Conservation (phyloP, 352 stramenopile species). For the Lagenidium giganteum region DNA sequence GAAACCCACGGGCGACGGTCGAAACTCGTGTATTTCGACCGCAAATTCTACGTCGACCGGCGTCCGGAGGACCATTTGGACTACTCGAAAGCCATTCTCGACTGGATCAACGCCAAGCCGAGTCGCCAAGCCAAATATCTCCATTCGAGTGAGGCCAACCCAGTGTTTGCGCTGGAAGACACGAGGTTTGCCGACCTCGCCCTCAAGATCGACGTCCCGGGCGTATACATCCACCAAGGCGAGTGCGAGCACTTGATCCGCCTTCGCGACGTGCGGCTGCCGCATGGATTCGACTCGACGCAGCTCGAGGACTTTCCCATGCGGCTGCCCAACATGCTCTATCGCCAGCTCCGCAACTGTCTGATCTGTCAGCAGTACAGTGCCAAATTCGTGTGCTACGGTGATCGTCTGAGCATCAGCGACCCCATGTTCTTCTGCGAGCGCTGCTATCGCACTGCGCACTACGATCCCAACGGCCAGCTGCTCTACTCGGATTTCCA, state of each 20-base stretch:
- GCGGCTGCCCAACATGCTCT: constrained; percentile 46
- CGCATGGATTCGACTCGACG: constrained; percentile 38
- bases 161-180: constrained; percentile 24
- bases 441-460: constrained; percentile 59
- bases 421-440: constrained; percentile 81
- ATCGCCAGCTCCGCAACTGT: constrained; percentile 54
- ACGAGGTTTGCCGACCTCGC: constrained; percentile 32
- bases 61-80: constrained; percentile 30
- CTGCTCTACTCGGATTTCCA: constrained; percentile 69
- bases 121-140: constrained; percentile 24
- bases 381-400: constrained; percentile 77
- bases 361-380: constrained; percentile 71
- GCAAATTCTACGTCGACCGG: constrained; percentile 54
- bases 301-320: constrained; percentile 42
- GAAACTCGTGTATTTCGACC: constrained; percentile 61
- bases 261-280: constrained; percentile 57
- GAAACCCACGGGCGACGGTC: constrained; percentile 25
- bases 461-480: constrained; percentile 48
- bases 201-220: constrained; percentile 47
- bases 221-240: constrained; percentile 70
- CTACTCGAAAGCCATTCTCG: constrained; percentile 47
- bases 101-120: constrained; percentile 45
- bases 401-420: constrained; percentile 48
- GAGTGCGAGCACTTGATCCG: constrained; percentile 73
- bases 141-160: background rate